phyloP scores from a whole-genome alignment of 345 rosid genomes.

The Populus alba region DNA sequence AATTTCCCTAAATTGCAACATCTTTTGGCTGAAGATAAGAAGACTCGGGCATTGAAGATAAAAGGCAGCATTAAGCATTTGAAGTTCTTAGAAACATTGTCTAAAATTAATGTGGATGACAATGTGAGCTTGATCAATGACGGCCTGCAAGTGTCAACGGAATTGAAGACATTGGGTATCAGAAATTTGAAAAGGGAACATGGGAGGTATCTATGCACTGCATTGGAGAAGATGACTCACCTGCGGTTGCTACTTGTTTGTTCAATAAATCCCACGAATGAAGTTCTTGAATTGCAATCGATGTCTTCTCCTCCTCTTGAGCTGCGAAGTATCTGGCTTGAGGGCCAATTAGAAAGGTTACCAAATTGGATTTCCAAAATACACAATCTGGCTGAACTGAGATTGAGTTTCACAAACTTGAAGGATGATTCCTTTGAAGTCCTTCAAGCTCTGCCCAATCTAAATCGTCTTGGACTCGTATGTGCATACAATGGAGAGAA shows the following conservation, averaged over 20 bases:
- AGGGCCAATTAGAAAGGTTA: no score
- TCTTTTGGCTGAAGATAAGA: neutral
- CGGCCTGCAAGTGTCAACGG: neutral
- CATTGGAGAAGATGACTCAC: neutral
- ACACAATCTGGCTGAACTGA: neutral
- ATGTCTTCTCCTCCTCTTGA: neutral
- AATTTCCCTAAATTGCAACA: neutral
- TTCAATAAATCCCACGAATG: neutral
- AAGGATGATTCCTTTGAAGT: neutral
- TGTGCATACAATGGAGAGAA: neutral
- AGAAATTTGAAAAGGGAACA: neutral
- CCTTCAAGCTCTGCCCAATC: neutral
- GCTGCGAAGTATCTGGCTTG: neutral
- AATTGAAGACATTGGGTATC: neutral
- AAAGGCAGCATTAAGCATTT: neutral
- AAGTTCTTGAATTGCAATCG: neutral
- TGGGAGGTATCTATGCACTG: neutral
- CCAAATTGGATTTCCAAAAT: neutral
- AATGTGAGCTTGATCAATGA: neutral
- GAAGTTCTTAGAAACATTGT: neutral
- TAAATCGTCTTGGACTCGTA: neutral
- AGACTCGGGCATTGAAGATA: neutral
- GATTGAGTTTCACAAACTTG: neutral
- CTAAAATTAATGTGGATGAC: neutral
- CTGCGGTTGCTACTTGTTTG: neutral